These are phyloP conservation scores for Diplotaxis tenuifolia DNA, from an alignment of 345 rosid genomes.

Conservation along the genomic window DNA sequence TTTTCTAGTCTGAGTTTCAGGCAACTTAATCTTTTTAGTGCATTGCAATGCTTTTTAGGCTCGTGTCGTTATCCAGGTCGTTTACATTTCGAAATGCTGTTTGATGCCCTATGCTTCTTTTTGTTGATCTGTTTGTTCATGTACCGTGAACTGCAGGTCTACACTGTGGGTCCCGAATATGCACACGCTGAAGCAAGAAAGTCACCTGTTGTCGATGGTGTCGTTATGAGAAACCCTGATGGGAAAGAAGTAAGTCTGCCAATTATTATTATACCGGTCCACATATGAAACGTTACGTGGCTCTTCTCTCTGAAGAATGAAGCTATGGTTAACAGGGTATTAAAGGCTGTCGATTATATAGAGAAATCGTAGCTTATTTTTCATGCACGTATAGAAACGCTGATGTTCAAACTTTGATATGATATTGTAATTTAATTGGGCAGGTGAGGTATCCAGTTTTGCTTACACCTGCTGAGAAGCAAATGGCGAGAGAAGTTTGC, in stretches of 20 bases:
- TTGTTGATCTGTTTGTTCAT: background rate
- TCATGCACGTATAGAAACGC: conserved; percentile 3
- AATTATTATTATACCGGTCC: conserved; percentile 7
- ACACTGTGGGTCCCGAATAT: conserved; percentile 97
- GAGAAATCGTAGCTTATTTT: conserved; percentile 12
- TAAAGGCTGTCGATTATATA: background rate
- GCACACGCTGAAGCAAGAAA: conserved; percentile 99
- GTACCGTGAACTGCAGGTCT: conserved; percentile 56
- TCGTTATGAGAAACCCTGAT: conserved; percentile 95
- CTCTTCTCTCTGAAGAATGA: conserved; percentile 2
- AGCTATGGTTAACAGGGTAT: conserved; percentile 16
- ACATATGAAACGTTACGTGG: conserved; percentile 15
- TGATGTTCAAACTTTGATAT: conserved; percentile 13
- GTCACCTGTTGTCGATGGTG: conserved; percentile 99
- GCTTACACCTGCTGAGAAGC: conserved; percentile 93
- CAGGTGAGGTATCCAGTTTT: conserved; percentile 92
- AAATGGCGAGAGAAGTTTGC: conserved; percentile 98
- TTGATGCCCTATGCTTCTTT: background rate
- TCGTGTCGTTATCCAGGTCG: background rate
- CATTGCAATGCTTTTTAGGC: background rate
- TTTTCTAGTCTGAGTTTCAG: background rate
- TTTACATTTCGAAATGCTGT: background rate
- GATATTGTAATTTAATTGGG: conserved; percentile 19
- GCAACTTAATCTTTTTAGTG: background rate
- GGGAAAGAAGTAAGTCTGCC: conserved; percentile 86